phyloP scores from a whole-genome alignment of 164 flowering plant species.

The Protea cynaroides region DNA sequence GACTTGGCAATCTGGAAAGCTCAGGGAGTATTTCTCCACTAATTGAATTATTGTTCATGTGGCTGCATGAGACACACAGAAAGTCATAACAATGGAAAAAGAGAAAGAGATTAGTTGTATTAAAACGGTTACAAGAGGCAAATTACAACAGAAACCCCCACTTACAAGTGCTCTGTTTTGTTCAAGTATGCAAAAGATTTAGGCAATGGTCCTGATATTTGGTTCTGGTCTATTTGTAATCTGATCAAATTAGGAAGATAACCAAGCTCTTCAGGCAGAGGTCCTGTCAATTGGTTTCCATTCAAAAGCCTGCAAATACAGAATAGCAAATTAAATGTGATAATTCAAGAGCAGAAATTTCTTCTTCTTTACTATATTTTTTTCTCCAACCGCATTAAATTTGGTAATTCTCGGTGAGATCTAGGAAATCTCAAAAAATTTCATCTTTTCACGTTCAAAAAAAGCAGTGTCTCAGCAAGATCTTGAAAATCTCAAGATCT shows the following conservation, averaged over 20 bases:
- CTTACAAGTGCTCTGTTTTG: constrained; percentile 64
- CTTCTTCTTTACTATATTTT: neutral
- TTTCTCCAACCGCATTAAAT: no score
- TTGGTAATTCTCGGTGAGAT: no score
- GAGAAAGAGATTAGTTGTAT: no score
- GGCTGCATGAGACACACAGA: constrained; percentile 35
- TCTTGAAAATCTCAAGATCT: no score
- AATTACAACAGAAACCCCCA: neutral
- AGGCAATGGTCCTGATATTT: constrained; percentile 74
- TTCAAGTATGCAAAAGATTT: constrained; percentile 64
- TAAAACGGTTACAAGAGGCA: no score
- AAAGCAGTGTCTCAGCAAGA: no score
- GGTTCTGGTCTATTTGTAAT: constrained; percentile 76
- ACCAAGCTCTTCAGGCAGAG: constrained; percentile 82
- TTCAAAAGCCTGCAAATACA: constrained; percentile 57
- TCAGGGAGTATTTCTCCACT: constrained; percentile 81
- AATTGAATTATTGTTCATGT: constrained; percentile 90
- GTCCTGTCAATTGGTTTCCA: constrained; percentile 66
- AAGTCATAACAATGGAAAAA: neutral
- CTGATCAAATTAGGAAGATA: constrained; percentile 56
- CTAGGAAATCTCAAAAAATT: no score
- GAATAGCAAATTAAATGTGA: neutral
- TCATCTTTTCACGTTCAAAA: no score
- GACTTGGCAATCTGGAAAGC: constrained; percentile 52
- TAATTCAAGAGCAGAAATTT: neutral